phyloP scores from a whole-genome alignment of 1,139 yeast genomes.

The Nakaseomyces kungkrabaensis region DNA sequence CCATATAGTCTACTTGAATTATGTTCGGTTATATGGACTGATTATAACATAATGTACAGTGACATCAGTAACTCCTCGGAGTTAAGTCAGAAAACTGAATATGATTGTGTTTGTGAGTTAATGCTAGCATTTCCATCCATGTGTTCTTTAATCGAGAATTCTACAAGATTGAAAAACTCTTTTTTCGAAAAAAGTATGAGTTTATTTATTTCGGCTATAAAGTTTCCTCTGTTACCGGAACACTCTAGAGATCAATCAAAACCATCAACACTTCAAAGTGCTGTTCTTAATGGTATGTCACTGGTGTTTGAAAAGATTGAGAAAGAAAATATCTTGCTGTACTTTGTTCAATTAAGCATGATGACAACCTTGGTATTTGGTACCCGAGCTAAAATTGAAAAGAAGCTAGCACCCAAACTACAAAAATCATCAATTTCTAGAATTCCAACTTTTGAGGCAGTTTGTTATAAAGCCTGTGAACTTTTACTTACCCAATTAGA shows the following conservation, averaged over 20 bases:
- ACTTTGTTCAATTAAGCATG: constrained; percentile 45
- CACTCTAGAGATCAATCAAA: constrained; percentile 36
- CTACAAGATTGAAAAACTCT: constrained; percentile 22
- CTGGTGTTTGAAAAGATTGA: constrained; percentile 30
- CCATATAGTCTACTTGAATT: constrained; percentile 34
- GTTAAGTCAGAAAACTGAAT: constrained; percentile 37
- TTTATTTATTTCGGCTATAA: constrained; percentile 48
- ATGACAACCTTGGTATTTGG: constrained; percentile 51
- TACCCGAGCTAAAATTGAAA: constrained; percentile 43
- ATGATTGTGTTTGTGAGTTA: constrained; percentile 45
- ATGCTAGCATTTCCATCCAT: constrained; percentile 43
- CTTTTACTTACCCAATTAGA: constrained; percentile 35
- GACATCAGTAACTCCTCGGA: constrained; percentile 33
- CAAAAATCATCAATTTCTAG: constrained; percentile 30
- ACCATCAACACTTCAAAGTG: constrained; percentile 47
- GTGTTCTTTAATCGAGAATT: constrained; percentile 29
- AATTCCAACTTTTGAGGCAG: constrained; percentile 58
- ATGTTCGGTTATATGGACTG: constrained; percentile 56
- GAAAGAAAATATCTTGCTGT: constrained; percentile 34
- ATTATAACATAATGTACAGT: constrained; percentile 50
- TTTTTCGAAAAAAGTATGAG: constrained; percentile 38
- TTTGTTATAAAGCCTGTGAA: constrained; percentile 44
- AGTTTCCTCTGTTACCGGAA: constrained; percentile 57
- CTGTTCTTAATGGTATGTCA: constrained; percentile 39
- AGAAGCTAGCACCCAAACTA: constrained; percentile 27